phyloP scores from a whole-genome alignment of 371 early-diverging fungal species.

The Mortierella sp. region DNA sequence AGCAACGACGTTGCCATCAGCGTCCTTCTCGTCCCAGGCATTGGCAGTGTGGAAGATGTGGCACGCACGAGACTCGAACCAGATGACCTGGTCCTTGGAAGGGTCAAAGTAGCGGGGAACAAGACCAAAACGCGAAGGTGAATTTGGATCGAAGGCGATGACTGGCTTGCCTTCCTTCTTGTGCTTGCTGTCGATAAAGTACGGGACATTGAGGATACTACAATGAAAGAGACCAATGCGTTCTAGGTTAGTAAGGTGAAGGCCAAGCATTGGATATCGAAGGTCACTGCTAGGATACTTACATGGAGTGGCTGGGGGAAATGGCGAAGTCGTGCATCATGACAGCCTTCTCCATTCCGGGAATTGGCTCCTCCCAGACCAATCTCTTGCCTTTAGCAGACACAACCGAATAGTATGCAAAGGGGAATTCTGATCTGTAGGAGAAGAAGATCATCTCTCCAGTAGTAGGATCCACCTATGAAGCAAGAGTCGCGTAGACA shows the following conservation, averaged over 20 bases:
- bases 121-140: conserved; percentile 34
- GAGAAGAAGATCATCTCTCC: conserved; percentile 36
- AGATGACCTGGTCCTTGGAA: conserved; percentile 29
- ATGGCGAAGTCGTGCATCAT: conserved; percentile 49
- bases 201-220: conserved; percentile 26
- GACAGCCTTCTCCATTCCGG: conserved; percentile 13
- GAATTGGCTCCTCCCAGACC: conserved; percentile 38
- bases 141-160: conserved; percentile 25
- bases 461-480: conserved; percentile 37
- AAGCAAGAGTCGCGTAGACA: too few relatives aligned
- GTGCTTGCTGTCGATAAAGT: conserved; percentile 19
- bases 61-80: conserved; percentile 45
- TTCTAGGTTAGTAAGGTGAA: background rate
- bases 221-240: background rate
- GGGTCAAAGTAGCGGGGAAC: conserved; percentile 41
- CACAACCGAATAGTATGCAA: conserved; percentile 30
- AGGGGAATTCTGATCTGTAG: conserved; percentile 17
- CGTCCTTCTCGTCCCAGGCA: conserved; percentile 46
- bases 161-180: conserved; percentile 19
- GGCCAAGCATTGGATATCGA: background rate
- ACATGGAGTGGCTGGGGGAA: conserved; percentile 33
- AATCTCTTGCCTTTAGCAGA: conserved; percentile 16
- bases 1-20: conserved; percentile 34
- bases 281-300: background rate
- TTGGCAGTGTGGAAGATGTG: conserved; percentile 47